Base-by-base conservation (phyloP, 2,329 filamentous ascomycete genomes). In the Phyllosticta ampelicida region DNA sequence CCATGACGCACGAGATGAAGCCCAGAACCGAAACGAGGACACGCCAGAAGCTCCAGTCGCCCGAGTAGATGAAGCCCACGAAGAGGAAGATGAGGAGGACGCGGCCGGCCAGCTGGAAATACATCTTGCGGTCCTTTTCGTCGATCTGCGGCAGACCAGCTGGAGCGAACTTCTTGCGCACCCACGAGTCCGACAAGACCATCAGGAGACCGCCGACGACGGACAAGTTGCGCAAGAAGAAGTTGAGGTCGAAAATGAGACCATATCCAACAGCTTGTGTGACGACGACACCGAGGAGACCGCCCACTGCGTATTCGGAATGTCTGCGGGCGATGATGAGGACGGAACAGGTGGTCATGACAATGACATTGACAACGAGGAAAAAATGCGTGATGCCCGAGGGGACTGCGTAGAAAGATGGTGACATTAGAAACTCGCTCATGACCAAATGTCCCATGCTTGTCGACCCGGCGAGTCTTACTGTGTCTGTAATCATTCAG, bases 91-190 rank as follows among this genome's bases (percentile, higher is more conserved):
- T 97, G 67, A 99, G 80, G 64, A 99, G 81, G 36, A 99, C 89
- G 66, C 94, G 86, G 36, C 94, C 94, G 64, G 94, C 94, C 62
- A 99, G 86, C 83, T 97, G 94, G 77, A 99, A 95, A 81, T 99
- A 99, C 92, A 97, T 97, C 83, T 97, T 99, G 77, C 91, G 89
- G 74, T 99, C 94, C 84, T 97, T 97, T 80, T 99, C 94, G 71
- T 97, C 94, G 56, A 99, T 83, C 74, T 89, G 84, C 53, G 94
- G 94, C 56, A 99, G 82, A 53, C 94, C 94, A 53, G 94, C 94
- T 62, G 96, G 96, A 2, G 91, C 92, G 78, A 96, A 95, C 73
- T 86, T 89, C 84, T 97, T 97, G 76, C 91, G 87, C 63, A 96
- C 90, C 90, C 92, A 97, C 60, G 89, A 95, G 77, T 99, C 94